Evolutionary conservation across 2,329 filamentous ascomycete species (phyloP).

Genomic region (Sporothrix pseudoabietina): DNA sequence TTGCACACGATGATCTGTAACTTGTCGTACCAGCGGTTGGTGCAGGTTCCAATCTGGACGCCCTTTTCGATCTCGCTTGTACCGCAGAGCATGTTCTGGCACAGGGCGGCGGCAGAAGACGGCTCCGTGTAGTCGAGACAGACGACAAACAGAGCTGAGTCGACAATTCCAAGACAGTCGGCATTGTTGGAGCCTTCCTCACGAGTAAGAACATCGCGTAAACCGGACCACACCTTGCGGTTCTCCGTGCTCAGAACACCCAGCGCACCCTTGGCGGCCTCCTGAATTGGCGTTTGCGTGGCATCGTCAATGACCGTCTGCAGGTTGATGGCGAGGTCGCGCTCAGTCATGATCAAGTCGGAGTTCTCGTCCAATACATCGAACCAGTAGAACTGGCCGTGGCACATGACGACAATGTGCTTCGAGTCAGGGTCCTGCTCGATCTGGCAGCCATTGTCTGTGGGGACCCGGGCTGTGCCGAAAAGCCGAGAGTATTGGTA

Average conservation of each 20-base stretch:
- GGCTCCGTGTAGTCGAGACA: constrained; percentile 94
- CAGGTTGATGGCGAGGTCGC: constrained; percentile 86
- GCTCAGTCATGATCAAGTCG: constrained; percentile 96
- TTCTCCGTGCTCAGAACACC: constrained; percentile 96
- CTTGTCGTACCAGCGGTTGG: constrained; percentile 99
- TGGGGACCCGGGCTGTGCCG: constrained; percentile 90
- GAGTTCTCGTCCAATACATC: constrained; percentile 93
- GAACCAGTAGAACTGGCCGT: constrained; percentile 98
- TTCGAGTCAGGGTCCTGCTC: constrained; percentile 91
- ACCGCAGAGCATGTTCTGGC: constrained; percentile 97
- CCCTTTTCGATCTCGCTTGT: constrained; percentile 89
- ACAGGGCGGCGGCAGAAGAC: constrained; percentile 76
- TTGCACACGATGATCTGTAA: constrained; percentile 98
- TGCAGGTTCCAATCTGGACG: constrained; percentile 95
- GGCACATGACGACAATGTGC: constrained; percentile 89
- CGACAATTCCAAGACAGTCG: constrained; percentile 92
- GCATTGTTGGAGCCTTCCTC: constrained; percentile 92
- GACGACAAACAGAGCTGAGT: constrained; percentile 88
- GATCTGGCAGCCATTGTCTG: constrained; percentile 92
- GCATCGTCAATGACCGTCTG: constrained; percentile 93
- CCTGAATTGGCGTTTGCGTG: constrained; percentile 82
- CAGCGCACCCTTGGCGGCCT: constrained; percentile 91
- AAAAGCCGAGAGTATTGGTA: constrained; percentile 97
- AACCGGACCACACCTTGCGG: constrained; percentile 89
- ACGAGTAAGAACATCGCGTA: constrained; percentile 82